Base-by-base conservation (phyloP, 129 eudicot species). In the Pulicaria dysenterica region DNA sequence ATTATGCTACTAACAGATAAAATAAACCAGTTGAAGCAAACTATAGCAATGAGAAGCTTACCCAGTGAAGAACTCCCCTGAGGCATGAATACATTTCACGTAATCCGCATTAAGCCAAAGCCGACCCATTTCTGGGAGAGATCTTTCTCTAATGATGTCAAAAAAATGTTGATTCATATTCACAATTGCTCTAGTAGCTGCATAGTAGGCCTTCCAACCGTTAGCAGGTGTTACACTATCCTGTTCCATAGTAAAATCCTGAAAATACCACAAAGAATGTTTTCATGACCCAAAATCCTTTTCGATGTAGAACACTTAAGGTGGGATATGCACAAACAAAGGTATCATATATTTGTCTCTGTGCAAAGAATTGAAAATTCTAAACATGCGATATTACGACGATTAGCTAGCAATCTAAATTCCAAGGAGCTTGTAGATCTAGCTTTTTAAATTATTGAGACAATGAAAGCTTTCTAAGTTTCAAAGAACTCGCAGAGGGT, bases 181-280 rank as follows among this genome's bases (percentile, higher is more conserved):
- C 72, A 88, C 85, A 84, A 95, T 85, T 58, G 96, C 97, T 80
- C 96, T 88, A 8, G 96, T 95, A 69, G 96, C 86, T 73, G 97
- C 99, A 73, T 95, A 95, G 80, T 95, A 95, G 14, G 99, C 94
- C 79, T 95, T 95, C 99, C 97, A 90, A 60, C 99, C 99, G 78
- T 88, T 86, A 43, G 80, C 83, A 54, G 99, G 99, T 31, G 72
- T 83, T 41, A 90, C 54, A 47, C 51, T 79, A 61, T 84, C 86
- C 77, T 95, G 99, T 77, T 95, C 99, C 80, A 78, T 12, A 0
- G 91, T 95, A 80, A 95, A 95, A 88, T 95, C 99, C 99, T 95
- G 79, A 9, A 71, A 49, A 36, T 53, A 61, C 51, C 24, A 37
- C 3, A 39, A 43, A 42, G 4, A 60, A 36, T 36, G 43, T 49